A percentile compares a stretch with the other conserved stretches of the same genome.
phyloP scores from a whole-genome alignment of 2,329 filamentous ascomycete genomes.

The Ascochyta viciae-villosae region DNA sequence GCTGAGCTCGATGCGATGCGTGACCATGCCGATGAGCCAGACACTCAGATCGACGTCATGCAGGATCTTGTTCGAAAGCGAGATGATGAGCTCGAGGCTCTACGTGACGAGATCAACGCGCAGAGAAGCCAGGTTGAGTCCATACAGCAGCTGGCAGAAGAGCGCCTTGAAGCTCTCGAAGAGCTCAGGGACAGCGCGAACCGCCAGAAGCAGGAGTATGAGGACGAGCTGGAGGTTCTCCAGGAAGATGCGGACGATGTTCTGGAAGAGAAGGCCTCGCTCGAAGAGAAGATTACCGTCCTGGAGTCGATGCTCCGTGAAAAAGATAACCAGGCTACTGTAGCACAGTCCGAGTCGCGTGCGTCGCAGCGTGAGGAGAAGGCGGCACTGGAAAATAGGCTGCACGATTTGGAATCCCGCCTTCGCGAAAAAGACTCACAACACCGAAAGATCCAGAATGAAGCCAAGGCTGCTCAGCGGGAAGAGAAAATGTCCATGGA shows the following conservation, averaged over 20 bases:
- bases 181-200: conserved; percentile 59
- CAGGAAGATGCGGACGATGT: conserved; percentile 53
- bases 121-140: conserved; percentile 41
- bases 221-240: conserved; percentile 62
- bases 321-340: conserved; percentile 39
- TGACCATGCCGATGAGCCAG: conserved; percentile 46
- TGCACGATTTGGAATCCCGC: conserved; percentile 32
- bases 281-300: conserved; percentile 64
- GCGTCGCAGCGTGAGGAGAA: conserved; percentile 65
- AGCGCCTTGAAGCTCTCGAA: conserved; percentile 55
- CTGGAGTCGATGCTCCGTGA: conserved; percentile 48
- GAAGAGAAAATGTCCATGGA: conserved; percentile 48
- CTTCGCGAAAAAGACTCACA: conserved; percentile 42
- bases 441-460: conserved; percentile 36
- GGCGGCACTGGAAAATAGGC: conserved; percentile 59
- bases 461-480: conserved; percentile 43
- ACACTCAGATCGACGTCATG: conserved; percentile 51
- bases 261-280: conserved; percentile 59
- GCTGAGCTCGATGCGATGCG: conserved; percentile 48
- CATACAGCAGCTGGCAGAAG: conserved; percentile 44
- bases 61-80: conserved; percentile 53
- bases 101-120: conserved; percentile 54
- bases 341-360: conserved; percentile 48
- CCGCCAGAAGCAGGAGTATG: conserved; percentile 56
- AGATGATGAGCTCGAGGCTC: conserved; percentile 61